Evolutionary conservation across 805 yeast genomes (phyloP).

Genomic region (Candida palmyrensis): DNA sequence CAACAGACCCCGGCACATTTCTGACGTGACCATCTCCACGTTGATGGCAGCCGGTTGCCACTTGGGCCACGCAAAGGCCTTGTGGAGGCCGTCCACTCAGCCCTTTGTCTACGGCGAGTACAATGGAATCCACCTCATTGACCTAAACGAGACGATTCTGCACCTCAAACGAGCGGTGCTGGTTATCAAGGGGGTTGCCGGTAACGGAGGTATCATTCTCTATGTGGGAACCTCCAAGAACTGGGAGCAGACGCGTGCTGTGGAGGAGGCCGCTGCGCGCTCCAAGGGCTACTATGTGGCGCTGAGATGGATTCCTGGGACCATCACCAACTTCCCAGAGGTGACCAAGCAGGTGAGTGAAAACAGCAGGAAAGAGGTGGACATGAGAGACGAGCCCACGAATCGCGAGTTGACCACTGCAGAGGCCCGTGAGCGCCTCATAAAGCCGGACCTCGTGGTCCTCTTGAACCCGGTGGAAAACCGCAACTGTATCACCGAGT

Average conservation of each 20-base stretch:
- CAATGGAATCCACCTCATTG: constrained; percentile 83
- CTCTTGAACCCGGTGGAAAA: constrained; percentile 85
- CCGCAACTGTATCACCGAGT: constrained; percentile 74
- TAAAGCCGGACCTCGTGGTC: constrained; percentile 87
- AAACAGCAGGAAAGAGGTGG: constrained; percentile 51
- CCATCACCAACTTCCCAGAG: constrained; percentile 78
- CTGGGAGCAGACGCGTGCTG: constrained; percentile 56
- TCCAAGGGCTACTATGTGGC: constrained; percentile 77
- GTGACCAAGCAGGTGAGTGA: constrained; percentile 50
- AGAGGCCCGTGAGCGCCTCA: constrained; percentile 45
- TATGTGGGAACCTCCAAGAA: constrained; percentile 83
- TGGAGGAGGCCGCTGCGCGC: constrained; percentile 75
- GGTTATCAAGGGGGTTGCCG: constrained; percentile 78
- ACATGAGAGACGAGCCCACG: constrained; percentile 66
- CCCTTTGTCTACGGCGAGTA: constrained; percentile 85
- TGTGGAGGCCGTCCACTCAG: constrained; percentile 77
- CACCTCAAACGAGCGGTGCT: constrained; percentile 77
- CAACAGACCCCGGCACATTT: constrained; percentile 49
- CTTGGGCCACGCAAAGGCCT: constrained; percentile 81
- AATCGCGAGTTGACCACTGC: constrained; percentile 45
- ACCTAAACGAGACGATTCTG: constrained; percentile 75
- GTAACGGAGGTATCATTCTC: constrained; percentile 78
- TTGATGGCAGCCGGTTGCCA: constrained; percentile 92
- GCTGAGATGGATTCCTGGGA: constrained; percentile 91
- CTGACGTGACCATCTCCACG: constrained; percentile 60